Conservation (phyloP, 2,329 filamentous ascomycete species). For the Trichoderma koningiopsis region DNA sequence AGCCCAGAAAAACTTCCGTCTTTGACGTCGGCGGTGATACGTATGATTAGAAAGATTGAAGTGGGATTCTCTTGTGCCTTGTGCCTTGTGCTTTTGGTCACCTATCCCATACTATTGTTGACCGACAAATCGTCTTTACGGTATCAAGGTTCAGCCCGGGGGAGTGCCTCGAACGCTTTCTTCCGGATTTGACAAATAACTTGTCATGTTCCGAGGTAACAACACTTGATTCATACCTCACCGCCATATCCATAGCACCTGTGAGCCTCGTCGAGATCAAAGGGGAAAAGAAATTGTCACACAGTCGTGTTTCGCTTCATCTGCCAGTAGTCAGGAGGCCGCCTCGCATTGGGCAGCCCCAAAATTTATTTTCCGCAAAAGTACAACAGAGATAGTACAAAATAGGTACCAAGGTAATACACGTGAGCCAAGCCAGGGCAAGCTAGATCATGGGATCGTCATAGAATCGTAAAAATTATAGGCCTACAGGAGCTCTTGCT, state of each 20-base stretch:
- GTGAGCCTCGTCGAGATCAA: background rate
- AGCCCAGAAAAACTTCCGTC: background rate
- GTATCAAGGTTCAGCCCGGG: background rate
- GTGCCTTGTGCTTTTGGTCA: background rate
- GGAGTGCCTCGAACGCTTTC: background rate
- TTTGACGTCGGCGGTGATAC: constrained; percentile 6
- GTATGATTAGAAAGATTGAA: background rate
- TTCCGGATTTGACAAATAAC: background rate
- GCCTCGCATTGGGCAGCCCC: background rate
- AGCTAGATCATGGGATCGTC: background rate
- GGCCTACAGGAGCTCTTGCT: background rate
- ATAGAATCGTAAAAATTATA: background rate
- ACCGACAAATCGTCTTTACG: background rate
- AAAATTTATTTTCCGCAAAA: background rate
- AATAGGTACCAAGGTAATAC: background rate
- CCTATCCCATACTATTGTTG: background rate
- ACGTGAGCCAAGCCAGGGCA: background rate
- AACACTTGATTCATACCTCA: background rate
- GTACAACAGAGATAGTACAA: background rate
- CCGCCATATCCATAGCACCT: background rate
- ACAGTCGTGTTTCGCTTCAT: background rate
- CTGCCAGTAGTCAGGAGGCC: too few species aligned
- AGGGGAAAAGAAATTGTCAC: background rate
- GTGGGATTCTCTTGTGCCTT: background rate
- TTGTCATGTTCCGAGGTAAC: too few species aligned